Evolutionary conservation across 306 rosid species (phyloP), one percentile per base, ranked within the genome.

Genomic region (Ochetophila trinervis): DNA sequence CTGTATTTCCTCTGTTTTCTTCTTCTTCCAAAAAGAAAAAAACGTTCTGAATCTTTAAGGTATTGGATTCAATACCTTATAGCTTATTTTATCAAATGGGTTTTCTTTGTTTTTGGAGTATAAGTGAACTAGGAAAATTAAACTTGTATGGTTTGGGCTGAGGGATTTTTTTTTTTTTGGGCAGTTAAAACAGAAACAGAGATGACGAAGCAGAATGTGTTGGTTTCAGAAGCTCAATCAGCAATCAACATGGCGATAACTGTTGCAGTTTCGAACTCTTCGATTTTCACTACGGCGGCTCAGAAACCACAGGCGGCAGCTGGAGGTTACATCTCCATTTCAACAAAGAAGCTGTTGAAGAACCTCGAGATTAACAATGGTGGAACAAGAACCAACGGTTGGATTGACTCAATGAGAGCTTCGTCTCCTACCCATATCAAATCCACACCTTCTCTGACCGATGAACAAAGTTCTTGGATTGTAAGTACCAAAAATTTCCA

Each of bases 341-440:
- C 91, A 0, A 72, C 80, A 64, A 89, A 83, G 63, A 79, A 75
- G 55, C 62, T 86, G 47, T 49, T 85, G 37, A 84, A 75, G 80
- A 87, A 85, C 77, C 83, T 87, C 5, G 96, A 89, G 47, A 85
- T 80, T 77, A 85, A 47, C 30, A 68, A 89, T 69, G 97, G 85
- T 1, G 87, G 77, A n/a, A 83, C 73, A 15, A 80, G 86, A 83
- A 82, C 84, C 65, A 88, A 77, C 79, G 62, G 93, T 0, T 87
- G 92, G 89, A 73, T 92, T 53, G 98, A 92, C 76, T 85, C 98
- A 47, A 87, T 92, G 95, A 86, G 88, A 70, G 88, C 96, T 23
- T 92, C 98, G 27, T 92, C 98, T 45, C 98, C 98, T 0, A 82
- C 93, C 36, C 89, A 82, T 58, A 19, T 51, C 61, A 85, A 85